phyloP scores from a whole-genome alignment of 163 green algal genomes.

The Prototheca wickerhamii region DNA sequence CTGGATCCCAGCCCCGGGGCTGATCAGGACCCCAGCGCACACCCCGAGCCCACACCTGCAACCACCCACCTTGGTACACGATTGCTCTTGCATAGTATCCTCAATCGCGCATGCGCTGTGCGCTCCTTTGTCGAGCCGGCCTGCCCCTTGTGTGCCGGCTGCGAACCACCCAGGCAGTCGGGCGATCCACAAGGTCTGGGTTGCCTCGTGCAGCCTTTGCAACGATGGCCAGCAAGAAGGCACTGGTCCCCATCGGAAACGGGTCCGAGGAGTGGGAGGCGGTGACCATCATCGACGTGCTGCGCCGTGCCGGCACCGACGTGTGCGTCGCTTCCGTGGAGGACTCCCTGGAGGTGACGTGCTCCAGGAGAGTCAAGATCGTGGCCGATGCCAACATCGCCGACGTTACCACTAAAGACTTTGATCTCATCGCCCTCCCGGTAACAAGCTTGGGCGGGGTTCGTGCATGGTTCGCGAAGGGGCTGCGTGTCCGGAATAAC shows the following conservation, averaged over 20 bases:
- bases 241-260: conserved; percentile 70
- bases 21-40: too few species aligned
- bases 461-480: too few species aligned
- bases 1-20: too few species aligned
- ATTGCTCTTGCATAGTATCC: too few species aligned
- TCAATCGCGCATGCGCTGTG: too few species aligned
- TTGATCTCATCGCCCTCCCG: conserved; percentile 77
- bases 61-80: too few species aligned
- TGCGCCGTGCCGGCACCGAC: conserved; percentile 77
- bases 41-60: too few species aligned
- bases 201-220: too few species aligned
- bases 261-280: conserved; percentile 87
- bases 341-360: conserved; percentile 32
- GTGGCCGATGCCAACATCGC: conserved; percentile 72
- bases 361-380: conserved; percentile 67
- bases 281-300: conserved; percentile 75
- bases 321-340: conserved; percentile 85
- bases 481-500: neutral
- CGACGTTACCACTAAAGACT: conserved; percentile 41
- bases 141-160: too few species aligned
- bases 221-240: conserved; percentile 22
- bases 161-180: too few species aligned
- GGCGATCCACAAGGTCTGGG: too few species aligned
- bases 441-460: conserved; percentile 9
- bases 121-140: too few species aligned